Evolutionary conservation across 179 eudicot genomes (phyloP).

Genomic region (Nepenthes alata): DNA sequence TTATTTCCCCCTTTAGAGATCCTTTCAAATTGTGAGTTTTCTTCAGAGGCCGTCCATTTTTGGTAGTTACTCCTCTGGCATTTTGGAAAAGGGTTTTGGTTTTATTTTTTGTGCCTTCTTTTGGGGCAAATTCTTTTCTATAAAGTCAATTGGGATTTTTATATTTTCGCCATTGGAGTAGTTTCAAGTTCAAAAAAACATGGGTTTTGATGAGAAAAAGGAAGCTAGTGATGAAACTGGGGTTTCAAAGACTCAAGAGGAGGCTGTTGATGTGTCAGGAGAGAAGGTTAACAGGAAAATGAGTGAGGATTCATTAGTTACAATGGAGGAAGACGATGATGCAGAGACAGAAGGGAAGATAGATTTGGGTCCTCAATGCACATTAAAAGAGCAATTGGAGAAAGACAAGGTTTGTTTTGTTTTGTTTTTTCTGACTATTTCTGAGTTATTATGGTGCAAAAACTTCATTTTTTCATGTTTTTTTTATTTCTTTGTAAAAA

Average conservation of each 20-base stretch:
- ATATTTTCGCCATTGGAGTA: not conserved
- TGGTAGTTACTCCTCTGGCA: no score
- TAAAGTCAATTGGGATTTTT: not conserved
- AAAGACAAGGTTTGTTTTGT: constrained; percentile 59
- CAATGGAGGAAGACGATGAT: constrained; percentile 31
- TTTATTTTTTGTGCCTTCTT: not conserved
- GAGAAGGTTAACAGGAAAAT: not conserved
- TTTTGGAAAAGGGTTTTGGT: not conserved
- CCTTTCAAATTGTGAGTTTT: not conserved
- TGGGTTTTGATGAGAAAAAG: not conserved
- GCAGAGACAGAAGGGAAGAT: constrained; percentile 34
- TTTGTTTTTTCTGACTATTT: not conserved
- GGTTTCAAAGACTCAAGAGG: not conserved
- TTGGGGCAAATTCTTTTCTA: not conserved
- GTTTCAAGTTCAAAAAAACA: not conserved
- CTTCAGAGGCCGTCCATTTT: no score
- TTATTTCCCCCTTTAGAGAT: not conserved
- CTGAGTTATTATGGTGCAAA: not conserved
- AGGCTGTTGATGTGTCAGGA: not conserved
- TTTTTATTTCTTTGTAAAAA: constrained; percentile 29
- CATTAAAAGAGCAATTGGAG: constrained; percentile 67
- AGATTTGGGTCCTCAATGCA: constrained; percentile 62
- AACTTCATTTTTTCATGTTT: not conserved
- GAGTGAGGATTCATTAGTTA: not conserved
- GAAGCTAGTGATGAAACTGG: not conserved